Percentiles rank a stretch among this genome's conserved stretches.
phyloP scores from a whole-genome alignment of 139 green algal species.

The Spirogloea muscicola region DNA sequence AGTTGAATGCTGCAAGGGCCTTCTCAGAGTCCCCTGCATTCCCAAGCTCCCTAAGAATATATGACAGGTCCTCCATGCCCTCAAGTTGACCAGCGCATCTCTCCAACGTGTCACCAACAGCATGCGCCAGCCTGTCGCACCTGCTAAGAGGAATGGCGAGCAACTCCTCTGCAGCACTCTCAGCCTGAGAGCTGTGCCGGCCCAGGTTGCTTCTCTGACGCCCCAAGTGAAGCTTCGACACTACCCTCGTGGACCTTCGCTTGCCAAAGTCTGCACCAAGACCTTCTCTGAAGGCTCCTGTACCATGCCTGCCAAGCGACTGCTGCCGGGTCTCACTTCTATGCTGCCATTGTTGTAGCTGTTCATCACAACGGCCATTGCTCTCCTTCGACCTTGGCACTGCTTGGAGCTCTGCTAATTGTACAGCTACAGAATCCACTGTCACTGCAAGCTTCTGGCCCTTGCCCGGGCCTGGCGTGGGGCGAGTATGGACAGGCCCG shows the following conservation, averaged over 20 bases:
- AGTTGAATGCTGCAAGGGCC: conserved; percentile 20
- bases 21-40: conserved; percentile 28
- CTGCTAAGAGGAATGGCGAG: conserved; percentile 4
- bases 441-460: too few relatives aligned
- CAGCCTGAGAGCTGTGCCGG: conserved; percentile 20
- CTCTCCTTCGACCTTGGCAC: too few relatives aligned
- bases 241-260: conserved; percentile 14
- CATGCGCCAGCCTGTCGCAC: neutral
- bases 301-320: too few relatives aligned
- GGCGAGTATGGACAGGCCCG: too few relatives aligned
- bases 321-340: too few relatives aligned
- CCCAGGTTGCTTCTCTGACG: conserved; percentile 24
- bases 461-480: too few relatives aligned
- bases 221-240: conserved; percentile 37
- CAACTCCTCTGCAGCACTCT: conserved; percentile 20
- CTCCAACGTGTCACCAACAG: conserved; percentile 13
- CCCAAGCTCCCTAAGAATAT: conserved; percentile 29
- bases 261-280: conserved; percentile 19
- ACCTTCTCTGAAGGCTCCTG: too few relatives aligned
- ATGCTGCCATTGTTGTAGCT: too few relatives aligned
- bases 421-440: too few relatives aligned
- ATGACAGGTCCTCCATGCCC: conserved; percentile 31
- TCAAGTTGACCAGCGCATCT: conserved; percentile 10
- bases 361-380: too few relatives aligned
- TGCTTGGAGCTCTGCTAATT: too few relatives aligned